phyloP scores from a whole-genome alignment of 441 rosid genomes.

The Oxalis stricta region DNA sequence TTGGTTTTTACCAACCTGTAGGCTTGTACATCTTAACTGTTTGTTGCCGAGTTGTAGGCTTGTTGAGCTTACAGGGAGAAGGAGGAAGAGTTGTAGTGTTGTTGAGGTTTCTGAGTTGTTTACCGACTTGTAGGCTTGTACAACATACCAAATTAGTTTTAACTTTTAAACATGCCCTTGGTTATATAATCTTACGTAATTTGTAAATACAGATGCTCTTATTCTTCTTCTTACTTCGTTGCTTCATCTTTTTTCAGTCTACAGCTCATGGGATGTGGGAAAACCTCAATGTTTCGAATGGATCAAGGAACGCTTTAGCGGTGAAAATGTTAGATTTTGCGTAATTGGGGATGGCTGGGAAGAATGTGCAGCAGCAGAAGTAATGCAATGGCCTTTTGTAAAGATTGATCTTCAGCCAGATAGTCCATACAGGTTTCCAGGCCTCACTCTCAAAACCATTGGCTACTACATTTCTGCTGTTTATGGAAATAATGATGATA shows the following conservation, averaged over 20 bases:
- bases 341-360: constrained; percentile 91
- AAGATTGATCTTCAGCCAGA: constrained; percentile 55
- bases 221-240: not conserved
- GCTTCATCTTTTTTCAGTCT: constrained; percentile 36
- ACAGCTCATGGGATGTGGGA: constrained; percentile 70
- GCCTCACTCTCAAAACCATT: constrained; percentile 50
- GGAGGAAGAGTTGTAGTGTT: no score
- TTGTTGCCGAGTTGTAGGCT: no score
- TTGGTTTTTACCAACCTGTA: no score
- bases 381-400: constrained; percentile 79
- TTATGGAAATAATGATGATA: constrained; percentile 27
- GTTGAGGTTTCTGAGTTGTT: no score
- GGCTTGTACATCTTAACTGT: no score
- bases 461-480: constrained; percentile 58
- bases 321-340: constrained; percentile 42
- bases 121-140: no score
- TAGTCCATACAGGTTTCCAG: constrained; percentile 61
- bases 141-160: no score
- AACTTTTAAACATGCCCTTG: no score
- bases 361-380: constrained; percentile 76
- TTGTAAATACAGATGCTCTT: not conserved
- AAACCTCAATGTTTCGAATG: constrained; percentile 63
- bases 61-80: no score
- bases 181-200: no score
- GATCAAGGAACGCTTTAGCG: constrained; percentile 47